phyloP scores from a whole-genome alignment of 2,329 filamentous ascomycete species.

The Claviceps sp. region DNA sequence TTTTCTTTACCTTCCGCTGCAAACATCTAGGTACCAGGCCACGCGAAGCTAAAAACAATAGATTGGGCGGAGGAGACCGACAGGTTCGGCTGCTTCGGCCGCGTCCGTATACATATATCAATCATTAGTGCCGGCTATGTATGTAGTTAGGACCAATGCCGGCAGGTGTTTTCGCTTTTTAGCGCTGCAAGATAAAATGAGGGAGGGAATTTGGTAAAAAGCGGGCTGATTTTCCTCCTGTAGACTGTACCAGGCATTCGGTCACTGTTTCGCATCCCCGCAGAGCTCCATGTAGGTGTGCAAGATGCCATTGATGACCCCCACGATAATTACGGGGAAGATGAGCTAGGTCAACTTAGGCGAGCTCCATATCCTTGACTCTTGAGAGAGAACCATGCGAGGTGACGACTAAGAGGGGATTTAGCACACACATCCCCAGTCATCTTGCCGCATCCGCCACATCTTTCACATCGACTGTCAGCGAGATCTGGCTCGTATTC shows the following conservation, averaged over 20 bases:
- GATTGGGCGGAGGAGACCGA: too few species aligned
- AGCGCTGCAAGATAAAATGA: background rate
- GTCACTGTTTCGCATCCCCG: background rate
- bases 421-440: too few species aligned
- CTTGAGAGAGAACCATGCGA: background rate
- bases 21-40: background rate
- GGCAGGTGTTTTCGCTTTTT: background rate
- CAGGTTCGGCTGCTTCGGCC: background rate
- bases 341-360: background rate
- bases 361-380: background rate
- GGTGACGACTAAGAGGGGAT: background rate
- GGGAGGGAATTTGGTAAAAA: background rate
- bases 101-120: background rate
- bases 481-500: background rate
- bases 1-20: background rate
- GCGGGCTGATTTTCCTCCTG: background rate
- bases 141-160: background rate
- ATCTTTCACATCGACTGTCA: background rate
- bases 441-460: too few species aligned
- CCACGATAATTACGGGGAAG: background rate
- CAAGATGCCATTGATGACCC: background rate
- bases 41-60: background rate
- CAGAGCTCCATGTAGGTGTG: background rate
- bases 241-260: too few species aligned
- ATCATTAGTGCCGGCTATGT: background rate